Evolutionary conservation across 306 rosid genomes (phyloP), one percentile per base, ranked within the genome.

Genomic region (Fragaria ananassa): DNA sequence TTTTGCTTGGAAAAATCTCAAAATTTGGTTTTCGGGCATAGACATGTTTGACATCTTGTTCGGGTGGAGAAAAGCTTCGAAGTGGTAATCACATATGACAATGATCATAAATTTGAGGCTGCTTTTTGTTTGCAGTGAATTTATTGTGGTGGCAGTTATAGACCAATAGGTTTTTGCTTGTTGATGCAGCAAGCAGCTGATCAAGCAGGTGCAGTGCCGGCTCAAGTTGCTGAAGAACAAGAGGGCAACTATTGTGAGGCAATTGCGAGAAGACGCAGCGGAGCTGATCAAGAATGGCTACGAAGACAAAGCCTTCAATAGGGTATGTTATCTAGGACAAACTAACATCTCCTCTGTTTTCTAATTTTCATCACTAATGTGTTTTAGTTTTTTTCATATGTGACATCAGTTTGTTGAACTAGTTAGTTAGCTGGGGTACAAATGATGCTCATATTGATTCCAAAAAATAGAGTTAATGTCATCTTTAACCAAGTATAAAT

Each of bases 41-140:
- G 83, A 81, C 71, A 93, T 91, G 98, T 91, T 94, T 80, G 91
- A 71, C 75, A 34, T 84, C 80, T 76, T 91, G 37, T 90, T 91
- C 64, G 97, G 96, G 12, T 94, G 98, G 97, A 72, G 91, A 74
- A 91, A 90, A 68, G 98, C 96, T 80, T 90, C 96, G 0, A 91
- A 86, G 84, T 94, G 98, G 98, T 94, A 88, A 76, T 11, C 12
- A 2, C 1, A 31, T 57, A 34, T 46, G 13, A 60, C 25, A n/a
- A 18, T 53, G 4, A 49, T 67, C 2, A 25, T 34, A 54, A 2
- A 12, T 15, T 72, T 15, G 71, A 66, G 67, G 0, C 11, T 35
- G 58, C 2, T 76, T 76, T 53, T 31, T 39, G 34, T 37, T 77
- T 64, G 7, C 15, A 61, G 12, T 29, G 57, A 29, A 62, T 34